Evolutionary conservation across 257 asterid species (phyloP), one percentile per base, ranked within the genome.

Genomic region (Plantago ovata): DNA sequence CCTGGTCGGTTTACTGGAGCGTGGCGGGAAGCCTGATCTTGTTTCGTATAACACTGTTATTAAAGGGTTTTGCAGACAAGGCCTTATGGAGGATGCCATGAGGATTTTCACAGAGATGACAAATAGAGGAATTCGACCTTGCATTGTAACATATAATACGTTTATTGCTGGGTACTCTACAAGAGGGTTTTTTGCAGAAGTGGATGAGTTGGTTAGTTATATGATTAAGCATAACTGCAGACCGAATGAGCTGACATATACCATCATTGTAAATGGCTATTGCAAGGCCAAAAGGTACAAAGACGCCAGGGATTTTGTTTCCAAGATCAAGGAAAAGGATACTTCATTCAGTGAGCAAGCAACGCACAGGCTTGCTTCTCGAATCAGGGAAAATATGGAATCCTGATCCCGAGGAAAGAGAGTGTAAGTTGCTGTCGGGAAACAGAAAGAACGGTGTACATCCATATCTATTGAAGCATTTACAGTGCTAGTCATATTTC

Each of bases 11-110:
- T 49, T 92, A 69, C 69, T 72, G 20, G 75, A 81, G 52, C 56
- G 70, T 15, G 81, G 87, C 13, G 90, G 79, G 36, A 76, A 73
- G 54, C 97, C 97, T 7, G 98, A 92, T 70, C 87, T 86, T 13
- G 91, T 92, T 41, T 92, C 98, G 13, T 92, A 88, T 20, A 92
- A 92, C 74, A 92, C 97, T 7, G 97, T 86, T 55, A 86, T 92
- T 61, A 92, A 92, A 69, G 97, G 83, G 36, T 92, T 88, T 69
- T 92, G 98, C 72, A 82, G 98, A 71, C 90, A 85, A 72, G 97
- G 98, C 16, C 84, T 86, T 2, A 88, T 92, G 98, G 75, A 84
- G 76, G 95, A 92, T 60, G 97, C 95, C 0, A 63, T 82, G 76
- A 75, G 69, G 77, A 79, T 62, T 36, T 84, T 82, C 60, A 74